Base-by-base conservation (phyloP, 148 eudicot species). In the Cornus suecica region DNA sequence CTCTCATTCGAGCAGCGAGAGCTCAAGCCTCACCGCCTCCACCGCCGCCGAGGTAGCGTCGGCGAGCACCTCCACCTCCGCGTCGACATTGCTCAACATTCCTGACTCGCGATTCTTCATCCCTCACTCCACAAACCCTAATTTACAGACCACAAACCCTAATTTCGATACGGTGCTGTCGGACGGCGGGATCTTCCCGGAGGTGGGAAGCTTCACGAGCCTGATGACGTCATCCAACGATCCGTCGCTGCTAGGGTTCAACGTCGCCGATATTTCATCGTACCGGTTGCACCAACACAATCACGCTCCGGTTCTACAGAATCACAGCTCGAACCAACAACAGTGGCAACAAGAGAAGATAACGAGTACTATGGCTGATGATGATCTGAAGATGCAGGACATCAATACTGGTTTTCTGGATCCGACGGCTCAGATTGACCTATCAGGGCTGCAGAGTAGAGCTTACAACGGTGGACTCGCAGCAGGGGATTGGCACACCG, bases 11-110 rank as follows among this genome's bases (percentile, higher is more conserved):
- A 85, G 85, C 69, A 88, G 87, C 73, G 88, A 85, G 34, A 81
- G 81, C 81, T 85, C 88, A 37, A 81, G 84, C 51, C 86, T 86
- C 68, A 83, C 88, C 20, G 86, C 84, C 52, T 65, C 85, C n/a
- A 74, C 81, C 65, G 64, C 81, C 10, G 72, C 76, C 16, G 83
- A 74, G 34, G 79, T 45, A 0, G 75, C 25, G 41, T 84, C 85
- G 71, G 58, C 72, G 16, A 65, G 42, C 8, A 65, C 68, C 2
- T 69, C 77, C 9, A 28, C 68, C 32, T 70, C 86, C 5, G 70
- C 73, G 25, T 22, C 75, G 1, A 29, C 64, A 8, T 3, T 73
- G 5, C 65, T 45, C 62, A 80, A 77, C 16, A 65, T 80, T 29
- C 28, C 77, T 30, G 78, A 78, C 22, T 68, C 74, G n/a, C 32